Evolutionary conservation across 257 asterid species (phyloP).

Genomic region (Vinca minor): DNA sequence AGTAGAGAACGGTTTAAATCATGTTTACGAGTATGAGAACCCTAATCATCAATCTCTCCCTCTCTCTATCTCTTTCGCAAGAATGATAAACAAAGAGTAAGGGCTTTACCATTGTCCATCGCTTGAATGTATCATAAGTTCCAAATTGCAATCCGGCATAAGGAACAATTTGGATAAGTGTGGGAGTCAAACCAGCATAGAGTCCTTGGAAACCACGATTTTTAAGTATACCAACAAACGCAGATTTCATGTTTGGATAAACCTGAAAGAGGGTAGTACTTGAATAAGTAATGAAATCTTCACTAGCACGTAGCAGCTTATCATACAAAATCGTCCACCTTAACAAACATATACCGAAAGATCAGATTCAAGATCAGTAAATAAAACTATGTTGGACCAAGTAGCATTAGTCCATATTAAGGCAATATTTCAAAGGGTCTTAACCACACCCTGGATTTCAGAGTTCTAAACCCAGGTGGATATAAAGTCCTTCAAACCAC

Average conservation of each 20-base stretch:
- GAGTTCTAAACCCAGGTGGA: neutral
- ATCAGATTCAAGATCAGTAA: neutral
- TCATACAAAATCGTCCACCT: neutral
- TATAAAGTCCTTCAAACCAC: too few relatives aligned
- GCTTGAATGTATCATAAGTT: slow-evolving; percentile 86
- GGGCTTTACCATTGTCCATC: slow-evolving; percentile 63
- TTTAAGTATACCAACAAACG: slow-evolving; percentile 44
- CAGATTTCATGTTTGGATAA: slow-evolving; percentile 84
- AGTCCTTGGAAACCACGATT: slow-evolving; percentile 72
- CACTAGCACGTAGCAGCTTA: neutral
- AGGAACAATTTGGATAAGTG: slow-evolving; percentile 77
- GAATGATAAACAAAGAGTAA: neutral
- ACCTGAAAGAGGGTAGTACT: slow-evolving; percentile 34
- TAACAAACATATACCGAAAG: neutral
- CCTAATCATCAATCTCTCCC: too few relatives aligned
- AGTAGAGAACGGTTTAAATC: neutral
- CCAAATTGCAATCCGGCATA: slow-evolving; percentile 96
- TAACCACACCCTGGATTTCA: neutral
- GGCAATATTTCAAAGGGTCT: neutral
- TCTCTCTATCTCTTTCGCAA: neutral
- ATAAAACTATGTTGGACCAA: neutral
- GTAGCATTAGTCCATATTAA: neutral
- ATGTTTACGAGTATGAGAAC: neutral
- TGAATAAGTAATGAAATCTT: slow-evolving; percentile 11
- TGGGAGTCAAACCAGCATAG: slow-evolving; percentile 85